phyloP scores from a whole-genome alignment of 176 grass and related monocot species.

The Aegilops longissima region DNA sequence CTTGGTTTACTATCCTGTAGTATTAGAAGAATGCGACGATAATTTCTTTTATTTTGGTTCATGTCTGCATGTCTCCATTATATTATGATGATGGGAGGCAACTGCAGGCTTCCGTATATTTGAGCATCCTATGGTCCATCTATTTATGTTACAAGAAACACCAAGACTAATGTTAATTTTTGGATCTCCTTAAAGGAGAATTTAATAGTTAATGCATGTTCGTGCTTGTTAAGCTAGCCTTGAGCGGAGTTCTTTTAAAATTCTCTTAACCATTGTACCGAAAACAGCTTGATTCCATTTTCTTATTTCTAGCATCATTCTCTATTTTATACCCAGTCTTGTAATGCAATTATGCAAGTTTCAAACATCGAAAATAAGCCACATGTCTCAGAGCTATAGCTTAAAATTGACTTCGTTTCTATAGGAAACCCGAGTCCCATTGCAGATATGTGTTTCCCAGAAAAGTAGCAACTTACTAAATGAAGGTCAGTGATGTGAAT shows the following conservation, averaged over 20 bases:
- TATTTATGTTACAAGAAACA: neutral
- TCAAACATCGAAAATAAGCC: neutral
- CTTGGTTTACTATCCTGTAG: neutral
- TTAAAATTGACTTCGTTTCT: conserved; percentile 21
- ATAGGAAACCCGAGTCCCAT: conserved; percentile 76
- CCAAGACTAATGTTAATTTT: neutral
- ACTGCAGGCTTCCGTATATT: neutral
- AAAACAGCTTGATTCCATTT: conserved; percentile 3
- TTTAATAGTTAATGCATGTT: neutral
- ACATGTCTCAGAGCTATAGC: neutral
- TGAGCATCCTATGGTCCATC: neutral
- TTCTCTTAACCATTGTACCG: conserved; percentile 16
- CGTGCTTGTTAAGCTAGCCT: conserved; percentile 20
- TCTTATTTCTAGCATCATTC: conserved; percentile 12
- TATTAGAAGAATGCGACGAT: neutral
- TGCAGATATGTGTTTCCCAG: conserved; percentile 88
- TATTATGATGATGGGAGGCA: neutral
- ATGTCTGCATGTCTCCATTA: neutral
- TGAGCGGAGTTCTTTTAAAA: conserved; percentile 8
- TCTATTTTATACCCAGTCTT: neutral
- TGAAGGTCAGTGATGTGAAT: conserved; percentile 54
- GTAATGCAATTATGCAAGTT: conserved; percentile 3
- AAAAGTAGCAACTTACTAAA: conserved; percentile 66
- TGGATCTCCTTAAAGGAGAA: neutral
- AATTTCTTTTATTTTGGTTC: neutral